Evolutionary conservation across 2,329 filamentous ascomycete species (phyloP).

Genomic region (Emergomyces orientalis): DNA sequence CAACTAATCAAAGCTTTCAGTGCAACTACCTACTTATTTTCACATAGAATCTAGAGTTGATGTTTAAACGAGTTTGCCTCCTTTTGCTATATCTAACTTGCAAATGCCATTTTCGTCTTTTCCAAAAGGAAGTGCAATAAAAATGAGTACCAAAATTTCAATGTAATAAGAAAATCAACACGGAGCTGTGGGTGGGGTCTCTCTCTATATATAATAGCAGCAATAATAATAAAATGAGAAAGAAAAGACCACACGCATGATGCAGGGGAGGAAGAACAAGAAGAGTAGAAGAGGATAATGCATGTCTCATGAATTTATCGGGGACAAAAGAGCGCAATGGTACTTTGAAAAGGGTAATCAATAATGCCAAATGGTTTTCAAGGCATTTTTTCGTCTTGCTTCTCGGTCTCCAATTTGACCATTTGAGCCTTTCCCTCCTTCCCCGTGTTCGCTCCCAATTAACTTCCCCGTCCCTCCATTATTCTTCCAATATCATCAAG

Average conservation of each 20-base stretch:
- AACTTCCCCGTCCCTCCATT: background rate
- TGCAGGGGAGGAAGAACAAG: background rate
- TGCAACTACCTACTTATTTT: background rate
- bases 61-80: background rate
- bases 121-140: background rate
- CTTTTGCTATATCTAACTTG: background rate
- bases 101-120: background rate
- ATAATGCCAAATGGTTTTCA: background rate
- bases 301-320: background rate
- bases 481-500: background rate
- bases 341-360: background rate
- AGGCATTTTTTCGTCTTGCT: background rate
- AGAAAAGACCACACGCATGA: background rate
- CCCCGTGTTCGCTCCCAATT: background rate
- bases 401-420: background rate
- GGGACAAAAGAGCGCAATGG: background rate
- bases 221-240: background rate
- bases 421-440: background rate
- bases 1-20: background rate
- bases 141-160: background rate
- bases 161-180: background rate
- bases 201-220: background rate
- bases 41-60: background rate
- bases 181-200: background rate
- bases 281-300: background rate